These are phyloP conservation scores for Ramaria sp. DNA, from an alignment of 768 basidiomycete species.

Conservation along the genomic window DNA sequence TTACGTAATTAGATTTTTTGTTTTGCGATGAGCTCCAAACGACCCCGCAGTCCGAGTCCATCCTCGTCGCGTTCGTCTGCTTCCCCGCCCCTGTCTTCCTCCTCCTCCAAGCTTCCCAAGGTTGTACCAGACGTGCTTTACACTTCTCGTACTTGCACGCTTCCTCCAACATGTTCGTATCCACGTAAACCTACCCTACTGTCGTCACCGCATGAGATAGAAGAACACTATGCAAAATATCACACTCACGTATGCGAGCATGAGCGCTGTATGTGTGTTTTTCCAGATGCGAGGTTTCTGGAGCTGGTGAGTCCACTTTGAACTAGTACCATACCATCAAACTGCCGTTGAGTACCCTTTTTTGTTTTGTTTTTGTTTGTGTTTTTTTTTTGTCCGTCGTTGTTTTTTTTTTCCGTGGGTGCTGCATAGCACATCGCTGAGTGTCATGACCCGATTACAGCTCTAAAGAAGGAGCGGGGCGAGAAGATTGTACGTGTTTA, in stretches of 20 bases:
- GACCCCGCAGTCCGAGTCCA: conserved; percentile 18
- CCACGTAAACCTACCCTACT: conserved; percentile 52
- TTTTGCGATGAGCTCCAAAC: conserved; percentile 18
- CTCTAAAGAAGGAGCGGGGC: conserved; percentile 62
- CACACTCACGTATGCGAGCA: conserved; percentile 77
- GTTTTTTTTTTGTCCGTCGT: too few relatives aligned
- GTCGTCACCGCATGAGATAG: conserved; percentile 55
- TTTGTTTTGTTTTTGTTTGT: too few relatives aligned
- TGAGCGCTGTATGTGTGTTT: conserved; percentile 62
- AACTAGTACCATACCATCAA: background rate
- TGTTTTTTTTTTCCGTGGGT: background rate
- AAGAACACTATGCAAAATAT: conserved; percentile 73
- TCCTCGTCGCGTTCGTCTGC: conserved; percentile 16
- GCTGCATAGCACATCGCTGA: conserved; percentile 32
- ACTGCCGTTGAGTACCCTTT: background rate
- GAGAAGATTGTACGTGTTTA: conserved; percentile 74
- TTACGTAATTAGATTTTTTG: background rate
- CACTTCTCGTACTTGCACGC: conserved; percentile 50
- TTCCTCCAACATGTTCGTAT: conserved; percentile 75
- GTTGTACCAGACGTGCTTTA: conserved; percentile 16
- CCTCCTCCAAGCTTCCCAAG: conserved; percentile 23
- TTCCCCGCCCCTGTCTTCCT: conserved; percentile 22
- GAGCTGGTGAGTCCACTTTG: conserved; percentile 51
- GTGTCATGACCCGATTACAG: conserved; percentile 81
- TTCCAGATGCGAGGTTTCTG: conserved; percentile 71